Percentiles rank a stretch among this genome's conserved stretches.
Conservation (phyloP, 805 yeast genomes). For the Candida michaelii region DNA sequence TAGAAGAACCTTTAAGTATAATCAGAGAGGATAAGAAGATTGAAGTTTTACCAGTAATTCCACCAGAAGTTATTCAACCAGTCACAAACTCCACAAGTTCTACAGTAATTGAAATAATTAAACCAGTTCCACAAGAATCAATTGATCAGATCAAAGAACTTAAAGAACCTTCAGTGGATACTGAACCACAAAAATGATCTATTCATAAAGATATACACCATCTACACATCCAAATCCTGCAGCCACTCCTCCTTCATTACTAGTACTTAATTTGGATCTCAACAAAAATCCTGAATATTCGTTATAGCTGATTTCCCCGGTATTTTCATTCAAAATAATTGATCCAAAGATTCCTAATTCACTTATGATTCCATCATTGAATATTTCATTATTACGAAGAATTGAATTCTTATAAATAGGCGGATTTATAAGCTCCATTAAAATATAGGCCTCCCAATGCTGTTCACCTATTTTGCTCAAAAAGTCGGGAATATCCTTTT, state of each 20-base stretch:
- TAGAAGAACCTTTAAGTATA: neutral
- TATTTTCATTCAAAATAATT: constrained; percentile 64
- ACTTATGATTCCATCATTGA: constrained; percentile 74
- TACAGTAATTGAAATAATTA: too few species aligned
- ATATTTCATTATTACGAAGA: constrained; percentile 61
- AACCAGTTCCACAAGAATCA: too few species aligned
- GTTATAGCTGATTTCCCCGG: constrained; percentile 59
- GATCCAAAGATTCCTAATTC: constrained; percentile 93
- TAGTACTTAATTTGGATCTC: constrained; percentile 81
- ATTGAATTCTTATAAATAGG: constrained; percentile 68
- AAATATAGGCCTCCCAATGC: constrained; percentile 87
- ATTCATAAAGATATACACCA: constrained; percentile 57
- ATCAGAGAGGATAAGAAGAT: constrained; percentile 1
- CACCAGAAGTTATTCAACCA: neutral
- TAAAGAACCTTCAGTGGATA: too few species aligned
- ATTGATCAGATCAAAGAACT: too few species aligned
- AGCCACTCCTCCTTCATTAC: constrained; percentile 98
- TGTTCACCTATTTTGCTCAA: constrained; percentile 56
- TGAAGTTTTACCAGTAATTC: too few species aligned
- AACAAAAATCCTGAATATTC: constrained; percentile 79
- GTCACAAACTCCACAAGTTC: too few species aligned
- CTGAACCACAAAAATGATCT: neutral
- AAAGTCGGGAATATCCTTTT: constrained; percentile 78
- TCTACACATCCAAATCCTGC: constrained; percentile 99
- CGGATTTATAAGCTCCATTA: constrained; percentile 91